These are phyloP conservation scores for Salicornia ramosissima DNA, from an alignment of 148 eudicot genomes.

Conservation along the genomic window DNA sequence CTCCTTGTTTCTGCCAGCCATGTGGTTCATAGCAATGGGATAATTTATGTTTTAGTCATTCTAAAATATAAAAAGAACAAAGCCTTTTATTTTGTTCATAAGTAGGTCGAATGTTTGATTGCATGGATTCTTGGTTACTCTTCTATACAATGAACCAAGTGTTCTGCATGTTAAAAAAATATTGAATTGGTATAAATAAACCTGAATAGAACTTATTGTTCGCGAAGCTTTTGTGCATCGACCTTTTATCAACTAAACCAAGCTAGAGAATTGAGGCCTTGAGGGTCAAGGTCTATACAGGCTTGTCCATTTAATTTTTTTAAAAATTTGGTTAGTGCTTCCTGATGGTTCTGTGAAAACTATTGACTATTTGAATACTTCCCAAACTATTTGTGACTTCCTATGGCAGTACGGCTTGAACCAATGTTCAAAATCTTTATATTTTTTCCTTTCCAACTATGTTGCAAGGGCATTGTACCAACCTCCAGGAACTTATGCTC, in stretches of 20 bases:
- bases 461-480: background rate
- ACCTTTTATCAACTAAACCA: too few relatives aligned
- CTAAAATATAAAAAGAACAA: background rate
- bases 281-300: too few relatives aligned
- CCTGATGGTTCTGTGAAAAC: background rate
- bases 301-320: background rate
- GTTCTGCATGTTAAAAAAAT: too few relatives aligned
- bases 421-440: too few relatives aligned
- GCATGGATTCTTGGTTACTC: conserved; percentile 1
- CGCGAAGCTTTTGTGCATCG: too few relatives aligned
- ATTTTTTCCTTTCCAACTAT: background rate
- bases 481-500: too few relatives aligned
- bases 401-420: background rate
- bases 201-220: too few relatives aligned
- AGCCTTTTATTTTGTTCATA: too few relatives aligned
- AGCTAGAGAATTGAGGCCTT: too few relatives aligned
- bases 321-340: background rate
- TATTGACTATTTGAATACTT: background rate
- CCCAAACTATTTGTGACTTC: background rate
- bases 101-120: background rate
- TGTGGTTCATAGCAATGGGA: background rate
- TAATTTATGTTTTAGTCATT: background rate
- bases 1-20: too few relatives aligned
- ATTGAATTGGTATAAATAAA: too few relatives aligned
- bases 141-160: background rate